Base-by-base conservation (phyloP, 2,329 filamentous ascomycete genomes). In the Fusarium sororula region DNA sequence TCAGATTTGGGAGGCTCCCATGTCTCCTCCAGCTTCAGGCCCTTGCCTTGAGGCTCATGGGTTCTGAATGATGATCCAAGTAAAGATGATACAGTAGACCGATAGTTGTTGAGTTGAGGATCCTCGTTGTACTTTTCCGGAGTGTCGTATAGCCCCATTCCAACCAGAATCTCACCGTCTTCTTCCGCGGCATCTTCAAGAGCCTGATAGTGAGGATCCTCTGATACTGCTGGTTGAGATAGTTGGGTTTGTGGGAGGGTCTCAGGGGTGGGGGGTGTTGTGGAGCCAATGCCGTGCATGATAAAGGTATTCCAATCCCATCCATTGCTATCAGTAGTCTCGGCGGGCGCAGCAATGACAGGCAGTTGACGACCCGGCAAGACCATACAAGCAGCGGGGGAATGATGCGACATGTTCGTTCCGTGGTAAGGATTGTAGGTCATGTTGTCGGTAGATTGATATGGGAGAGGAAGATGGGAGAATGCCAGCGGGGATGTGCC, bases 21-120 rank as follows among this genome's bases (percentile, higher is more conserved):
- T 1, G 93, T 93, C 80, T 95, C 93, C 81, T 96, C 93, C 7
- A 96, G 84, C 80, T 95, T 96, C 75, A 96, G 84, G 0, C 93
- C 93, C 81, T 94, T 94, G 65, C 93, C 93, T 24, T 84, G 86
- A 7, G 87, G 84, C 72, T 87, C 86, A 1, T 81, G 74, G 12
- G 79, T 79, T 47, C 84, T 82, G 74, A 85, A 86, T 4, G 84
- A 80, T 13, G 88, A 83, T 30, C 88, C 87, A 53, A 91, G 81
- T 24, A 93, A 80, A 32, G 87, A 86, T 41, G 85, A 87, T 64
- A 89, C 85, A 32, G 87, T 88, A 10, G 86, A 86, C 56, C 86
- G 80, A 82, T 90, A 87, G 82, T 88, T 86, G 81, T 90, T 83
- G 62, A 89, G 80, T 57, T 86, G 83, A 37, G 86, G 83, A 63